Conservation (phyloP, 2,329 filamentous ascomycete genomes). For the Apiospora arundinis region DNA sequence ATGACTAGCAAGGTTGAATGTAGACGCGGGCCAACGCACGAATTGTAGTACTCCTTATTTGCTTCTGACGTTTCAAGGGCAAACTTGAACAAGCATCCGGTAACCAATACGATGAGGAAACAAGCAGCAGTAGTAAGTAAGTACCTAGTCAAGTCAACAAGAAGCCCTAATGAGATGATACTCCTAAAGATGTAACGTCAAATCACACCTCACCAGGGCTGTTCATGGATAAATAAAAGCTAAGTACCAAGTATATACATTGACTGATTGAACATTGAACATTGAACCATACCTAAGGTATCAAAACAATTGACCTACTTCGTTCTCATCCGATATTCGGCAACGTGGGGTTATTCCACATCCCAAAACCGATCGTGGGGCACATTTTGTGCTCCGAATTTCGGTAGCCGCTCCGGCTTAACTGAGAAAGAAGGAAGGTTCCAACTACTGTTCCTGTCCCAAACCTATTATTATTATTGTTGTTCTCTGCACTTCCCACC, state of each 20-base stretch:
- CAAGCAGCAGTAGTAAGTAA: too few species aligned
- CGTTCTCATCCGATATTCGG: conserved; percentile 23
- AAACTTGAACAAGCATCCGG: too few species aligned
- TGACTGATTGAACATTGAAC: neutral
- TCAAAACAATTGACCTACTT: neutral
- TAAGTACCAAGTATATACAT: too few species aligned
- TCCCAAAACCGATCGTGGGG: conserved; percentile 29
- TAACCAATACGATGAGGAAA: too few species aligned
- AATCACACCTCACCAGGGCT: too few species aligned
- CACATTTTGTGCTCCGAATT: conserved; percentile 25
- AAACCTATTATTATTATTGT: neutral
- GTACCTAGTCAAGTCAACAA: too few species aligned
- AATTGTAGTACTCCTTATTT: neutral
- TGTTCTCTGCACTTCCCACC: conserved; percentile 2
- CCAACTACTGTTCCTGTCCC: neutral
- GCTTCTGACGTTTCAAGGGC: too few species aligned
- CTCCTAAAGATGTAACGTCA: too few species aligned
- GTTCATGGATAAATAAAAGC: too few species aligned
- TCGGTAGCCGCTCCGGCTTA: conserved; percentile 15
- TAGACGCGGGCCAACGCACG: neutral
- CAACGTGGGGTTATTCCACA: conserved; percentile 28
- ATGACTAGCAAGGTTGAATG: neutral
- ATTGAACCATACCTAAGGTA: neutral
- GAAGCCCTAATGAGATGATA: too few species aligned
- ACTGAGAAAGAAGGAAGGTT: neutral